These are phyloP conservation scores for Arabis alpina DNA, from an alignment of 345 rosid species.

Conservation along the genomic window DNA sequence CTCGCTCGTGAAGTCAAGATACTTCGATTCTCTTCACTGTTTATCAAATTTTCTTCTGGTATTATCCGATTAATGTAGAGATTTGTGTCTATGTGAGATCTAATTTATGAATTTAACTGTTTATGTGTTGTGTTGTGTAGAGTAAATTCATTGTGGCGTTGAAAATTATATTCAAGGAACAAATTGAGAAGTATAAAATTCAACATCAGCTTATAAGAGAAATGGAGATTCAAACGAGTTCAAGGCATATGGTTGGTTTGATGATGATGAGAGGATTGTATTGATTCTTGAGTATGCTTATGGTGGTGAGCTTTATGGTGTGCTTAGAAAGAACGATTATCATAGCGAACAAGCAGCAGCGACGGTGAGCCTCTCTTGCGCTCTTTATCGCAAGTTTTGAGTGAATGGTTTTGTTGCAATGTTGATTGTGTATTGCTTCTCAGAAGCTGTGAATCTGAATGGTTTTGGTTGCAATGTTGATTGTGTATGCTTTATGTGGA, in stretches of 20 bases:
- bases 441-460: not conserved
- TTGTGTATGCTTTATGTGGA: constrained; percentile 1
- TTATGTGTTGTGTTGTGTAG: constrained; percentile 36
- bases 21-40: not conserved
- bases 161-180: constrained; percentile 87
- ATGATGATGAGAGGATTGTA: constrained; percentile 71
- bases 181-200: constrained; percentile 78
- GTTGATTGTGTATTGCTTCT: no score
- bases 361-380: constrained; percentile 52
- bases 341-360: constrained; percentile 78
- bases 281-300: constrained; percentile 96
- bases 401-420: no score
- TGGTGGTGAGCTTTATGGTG: constrained; percentile 80
- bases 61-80: not conserved
- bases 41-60: constrained; percentile 9
- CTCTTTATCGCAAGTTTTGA: not conserved
- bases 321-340: constrained; percentile 63
- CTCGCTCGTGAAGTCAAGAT: constrained; percentile 86
- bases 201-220: constrained; percentile 88
- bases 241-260: constrained; percentile 89
- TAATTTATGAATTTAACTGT: no score
- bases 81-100: no score
- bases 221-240: constrained; percentile 82
- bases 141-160: constrained; percentile 80
- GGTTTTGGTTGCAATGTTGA: constrained; percentile 4